These are phyloP conservation scores for Stylosanthes scabra DNA, from an alignment of 331 rosid species.

Conservation along the genomic window DNA sequence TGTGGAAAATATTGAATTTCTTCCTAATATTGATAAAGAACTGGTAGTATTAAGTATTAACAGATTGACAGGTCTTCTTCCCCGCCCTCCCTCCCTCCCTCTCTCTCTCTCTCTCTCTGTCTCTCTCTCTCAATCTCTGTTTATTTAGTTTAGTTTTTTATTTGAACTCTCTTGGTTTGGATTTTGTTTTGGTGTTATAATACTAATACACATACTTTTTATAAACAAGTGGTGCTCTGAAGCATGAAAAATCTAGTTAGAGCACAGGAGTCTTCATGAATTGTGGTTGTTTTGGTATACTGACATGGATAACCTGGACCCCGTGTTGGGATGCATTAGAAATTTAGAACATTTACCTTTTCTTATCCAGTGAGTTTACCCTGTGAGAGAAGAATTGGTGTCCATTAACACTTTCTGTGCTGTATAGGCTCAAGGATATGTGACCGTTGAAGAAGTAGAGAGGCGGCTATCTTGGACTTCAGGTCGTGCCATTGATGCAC, in stretches of 20 bases:
- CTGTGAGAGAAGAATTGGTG: neutral
- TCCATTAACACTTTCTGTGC: constrained; percentile 21
- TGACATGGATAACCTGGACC: neutral
- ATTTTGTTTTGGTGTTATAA: constrained; percentile 2
- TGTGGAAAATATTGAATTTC: neutral
- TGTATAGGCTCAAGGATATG: constrained; percentile 88
- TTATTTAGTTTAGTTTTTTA: neutral
- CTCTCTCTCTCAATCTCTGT: too few relatives aligned
- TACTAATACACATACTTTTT: neutral
- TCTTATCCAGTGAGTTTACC: constrained; percentile 1
- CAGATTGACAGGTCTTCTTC: neutral
- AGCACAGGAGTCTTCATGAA: constrained; percentile 2
- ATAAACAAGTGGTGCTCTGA: constrained; percentile 7
- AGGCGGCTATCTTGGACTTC: constrained; percentile 84
- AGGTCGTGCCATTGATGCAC: constrained; percentile 90
- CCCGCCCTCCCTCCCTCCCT: too few relatives aligned
- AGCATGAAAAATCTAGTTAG: constrained; percentile 10
- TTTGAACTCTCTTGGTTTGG: neutral
- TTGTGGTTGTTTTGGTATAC: neutral
- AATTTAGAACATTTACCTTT: neutral
- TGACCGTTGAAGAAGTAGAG: constrained; percentile 82
- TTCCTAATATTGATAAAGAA: neutral
- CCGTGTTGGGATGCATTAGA: constrained; percentile 6
- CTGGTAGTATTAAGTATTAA: neutral
- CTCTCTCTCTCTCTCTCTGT: too few relatives aligned